Base-by-base conservation (phyloP, 495 filamentous ascomycete species). In the Lichina pygmaea region DNA sequence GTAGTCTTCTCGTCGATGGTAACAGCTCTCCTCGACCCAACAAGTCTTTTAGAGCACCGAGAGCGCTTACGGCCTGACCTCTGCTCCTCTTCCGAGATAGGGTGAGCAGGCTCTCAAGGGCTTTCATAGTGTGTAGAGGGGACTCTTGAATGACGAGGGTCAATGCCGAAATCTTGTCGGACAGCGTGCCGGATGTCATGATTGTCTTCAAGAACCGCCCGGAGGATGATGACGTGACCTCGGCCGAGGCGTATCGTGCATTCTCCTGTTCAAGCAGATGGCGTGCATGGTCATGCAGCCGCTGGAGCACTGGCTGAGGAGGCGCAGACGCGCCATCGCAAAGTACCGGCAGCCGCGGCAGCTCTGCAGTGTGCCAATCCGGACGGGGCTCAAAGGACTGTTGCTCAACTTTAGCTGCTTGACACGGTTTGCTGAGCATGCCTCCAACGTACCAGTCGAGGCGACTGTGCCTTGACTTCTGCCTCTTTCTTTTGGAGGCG, bases 141-240 rank as follows among this genome's bases (percentile, higher is more conserved):
- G 89, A 95, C 55, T 95, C 89, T 61, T 97, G 89, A 11, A 93
- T 77, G 24, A 84, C 77, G 42, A 97, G 65, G 2, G 89, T 97
- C 52, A 94, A 61, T 6, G 89, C 89, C 3, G 91, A 94, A 32
- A 94, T 81, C 58, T 93, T 95, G 61, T 97, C 89, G 34, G 84
- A 89, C 44, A 93, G 68, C 7, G 91, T 97, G 62, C 89, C 89
- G 2, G 85, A 84, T 12, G 84, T 63, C 89, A 97, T 94, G 57
- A 97, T 92, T 6, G 84, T 91, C 2, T 81, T 79, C 63, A 94
- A 74, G 65, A 95, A 97, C 58, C 79, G 89, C 55, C 86, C 76
- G 8, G 85, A 80, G 1, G 89, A 93, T 39, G 80, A 78, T 17
- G 70, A 50, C 8, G 53, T 67, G 59, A 65, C 55, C 46, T 69